A percentile compares a stretch with the other conserved stretches of the same genome.
Evolutionary conservation across 257 asterid genomes (phyloP).

Genomic region (Thymus mandschuricus): DNA sequence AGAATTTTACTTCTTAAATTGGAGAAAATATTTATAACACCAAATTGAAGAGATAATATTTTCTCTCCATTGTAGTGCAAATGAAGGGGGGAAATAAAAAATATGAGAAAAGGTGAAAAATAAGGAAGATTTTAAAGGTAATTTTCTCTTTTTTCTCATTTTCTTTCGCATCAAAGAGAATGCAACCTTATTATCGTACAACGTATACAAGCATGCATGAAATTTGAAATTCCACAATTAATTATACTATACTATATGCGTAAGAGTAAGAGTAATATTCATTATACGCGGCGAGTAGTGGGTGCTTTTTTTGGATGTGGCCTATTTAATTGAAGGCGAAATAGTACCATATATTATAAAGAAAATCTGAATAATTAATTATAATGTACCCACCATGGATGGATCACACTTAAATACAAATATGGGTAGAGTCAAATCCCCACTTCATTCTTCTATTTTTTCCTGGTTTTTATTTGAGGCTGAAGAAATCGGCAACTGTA

Average conservation of each 20-base stretch:
- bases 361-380: slow-evolving; percentile 20
- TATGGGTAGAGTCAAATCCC: slow-evolving; percentile 24
- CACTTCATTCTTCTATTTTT: not conserved
- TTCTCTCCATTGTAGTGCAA: too few relatives aligned
- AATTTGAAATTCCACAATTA: not conserved
- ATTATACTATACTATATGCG: not conserved
- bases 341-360: slow-evolving; percentile 11
- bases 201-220: not conserved
- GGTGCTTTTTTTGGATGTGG: slow-evolving; percentile 30
- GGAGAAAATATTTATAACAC: too few relatives aligned
- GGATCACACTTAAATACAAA: slow-evolving; percentile 36
- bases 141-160: too few relatives aligned
- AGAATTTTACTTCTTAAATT: too few relatives aligned
- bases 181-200: not conserved
- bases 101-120: too few relatives aligned
- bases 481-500: not conserved
- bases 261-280: not conserved
- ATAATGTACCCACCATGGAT: slow-evolving; percentile 38
- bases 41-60: too few relatives aligned
- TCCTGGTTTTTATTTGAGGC: not conserved
- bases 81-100: too few relatives aligned
- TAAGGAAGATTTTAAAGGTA: too few relatives aligned
- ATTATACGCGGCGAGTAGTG: slow-evolving; percentile 39
- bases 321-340: slow-evolving; percentile 1
- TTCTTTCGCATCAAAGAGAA: too few relatives aligned